phyloP scores from a whole-genome alignment of 345 rosid species.

The Eucalyptus victrix region DNA sequence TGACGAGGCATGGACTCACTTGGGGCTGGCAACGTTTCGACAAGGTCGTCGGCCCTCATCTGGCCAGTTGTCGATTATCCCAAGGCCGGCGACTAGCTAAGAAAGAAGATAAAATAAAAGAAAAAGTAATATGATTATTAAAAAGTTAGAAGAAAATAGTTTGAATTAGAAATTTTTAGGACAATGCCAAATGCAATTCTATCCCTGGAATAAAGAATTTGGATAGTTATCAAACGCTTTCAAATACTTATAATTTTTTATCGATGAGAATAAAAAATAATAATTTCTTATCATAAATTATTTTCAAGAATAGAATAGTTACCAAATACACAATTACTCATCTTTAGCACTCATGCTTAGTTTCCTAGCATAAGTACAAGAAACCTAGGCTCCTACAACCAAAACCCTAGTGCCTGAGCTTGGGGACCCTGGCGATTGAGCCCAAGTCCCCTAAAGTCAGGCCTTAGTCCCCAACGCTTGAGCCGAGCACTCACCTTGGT shows the following conservation, averaged over 20 bases:
- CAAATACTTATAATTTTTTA: no score
- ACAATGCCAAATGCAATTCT: fast-evolving
- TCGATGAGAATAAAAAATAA: fast-evolving
- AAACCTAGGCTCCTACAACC: background rate
- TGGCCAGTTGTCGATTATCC: fast-evolving
- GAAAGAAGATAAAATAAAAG: no score
- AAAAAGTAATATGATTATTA: no score
- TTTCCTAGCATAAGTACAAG: fast-evolving
- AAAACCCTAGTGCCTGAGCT: background rate
- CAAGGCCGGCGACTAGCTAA: fast-evolving
- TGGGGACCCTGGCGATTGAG: background rate
- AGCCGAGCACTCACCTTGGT: background rate
- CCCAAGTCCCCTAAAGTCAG: background rate
- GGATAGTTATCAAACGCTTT: no score
- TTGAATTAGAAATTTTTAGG: no score
- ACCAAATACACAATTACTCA: fast-evolving
- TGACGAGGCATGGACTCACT: fast-evolving
- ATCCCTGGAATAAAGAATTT: fast-evolving
- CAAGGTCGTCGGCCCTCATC: fast-evolving
- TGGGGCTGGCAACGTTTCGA: fast-evolving
- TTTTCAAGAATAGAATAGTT: fast-evolving
- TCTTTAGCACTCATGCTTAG: background rate
- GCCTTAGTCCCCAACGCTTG: background rate
- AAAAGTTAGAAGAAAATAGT: no score
- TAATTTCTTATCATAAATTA: fast-evolving